Percentiles rank a stretch among this genome's conserved stretches.
Evolutionary conservation across 2,329 filamentous ascomycete genomes (phyloP).

Genomic region (Phoma sp.): DNA sequence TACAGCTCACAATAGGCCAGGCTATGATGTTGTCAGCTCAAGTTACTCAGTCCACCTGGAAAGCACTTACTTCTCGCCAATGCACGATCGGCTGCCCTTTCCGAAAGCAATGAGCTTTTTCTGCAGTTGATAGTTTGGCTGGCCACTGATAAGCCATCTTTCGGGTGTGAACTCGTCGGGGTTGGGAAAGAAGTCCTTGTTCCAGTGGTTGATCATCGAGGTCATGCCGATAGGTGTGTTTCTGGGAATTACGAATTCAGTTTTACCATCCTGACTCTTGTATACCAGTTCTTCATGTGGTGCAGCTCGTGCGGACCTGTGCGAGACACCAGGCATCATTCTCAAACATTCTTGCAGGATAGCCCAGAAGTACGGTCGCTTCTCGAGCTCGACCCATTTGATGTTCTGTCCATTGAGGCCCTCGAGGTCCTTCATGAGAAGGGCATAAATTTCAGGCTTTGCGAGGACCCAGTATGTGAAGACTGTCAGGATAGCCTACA

Average conservation of each 20-base stretch:
- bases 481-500: conserved; percentile 39
- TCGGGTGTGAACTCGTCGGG: conserved; percentile 41
- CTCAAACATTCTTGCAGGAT: conserved; percentile 46
- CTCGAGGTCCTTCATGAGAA: conserved; percentile 31
- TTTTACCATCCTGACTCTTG: conserved; percentile 27
- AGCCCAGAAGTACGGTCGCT: conserved; percentile 43
- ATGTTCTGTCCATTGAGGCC: conserved; percentile 21
- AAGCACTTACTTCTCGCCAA: conserved; percentile 39
- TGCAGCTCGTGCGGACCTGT: conserved; percentile 29
- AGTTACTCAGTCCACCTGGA: not conserved
- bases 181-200: conserved; percentile 42
- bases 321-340: conserved; percentile 42
- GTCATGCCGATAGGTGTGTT: conserved; percentile 41
- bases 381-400: conserved; percentile 35
- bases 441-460: conserved; percentile 30
- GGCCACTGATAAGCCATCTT: conserved; percentile 41
- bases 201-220: conserved; percentile 42
- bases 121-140: conserved; percentile 28
- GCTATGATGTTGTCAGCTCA: conserved; percentile 7
- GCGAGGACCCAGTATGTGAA: conserved; percentile 46
- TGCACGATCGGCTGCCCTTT: conserved; percentile 40
- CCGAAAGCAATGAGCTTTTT: conserved; percentile 37
- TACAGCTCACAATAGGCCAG: conserved; percentile 38
- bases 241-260: conserved; percentile 33
- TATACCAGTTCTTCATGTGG: conserved; percentile 31